Evolutionary conservation across 163 green algal species (phyloP).

Genomic region (Scenedesmus sp.): DNA sequence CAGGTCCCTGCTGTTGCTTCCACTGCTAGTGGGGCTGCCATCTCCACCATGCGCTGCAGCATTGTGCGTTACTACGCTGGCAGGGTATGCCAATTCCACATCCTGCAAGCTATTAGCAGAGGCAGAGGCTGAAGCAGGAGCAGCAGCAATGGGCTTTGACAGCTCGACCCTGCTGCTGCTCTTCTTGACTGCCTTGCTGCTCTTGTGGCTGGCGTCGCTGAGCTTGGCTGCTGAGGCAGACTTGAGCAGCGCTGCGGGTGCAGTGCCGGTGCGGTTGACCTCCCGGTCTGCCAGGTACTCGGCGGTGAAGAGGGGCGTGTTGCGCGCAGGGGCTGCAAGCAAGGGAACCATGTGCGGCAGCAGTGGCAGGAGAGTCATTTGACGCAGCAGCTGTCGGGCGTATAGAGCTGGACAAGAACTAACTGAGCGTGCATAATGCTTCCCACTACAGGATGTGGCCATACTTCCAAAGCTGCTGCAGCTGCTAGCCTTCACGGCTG

Average conservation of each 20-base stretch:
- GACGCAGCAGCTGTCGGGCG: no score
- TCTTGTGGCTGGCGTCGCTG: not conserved
- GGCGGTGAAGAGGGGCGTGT: conserved; percentile 28
- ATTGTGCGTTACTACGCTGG: not conserved
- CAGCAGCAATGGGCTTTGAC: not conserved
- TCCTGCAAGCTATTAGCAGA: not conserved
- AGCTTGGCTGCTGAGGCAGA: not conserved
- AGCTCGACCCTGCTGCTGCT: not conserved
- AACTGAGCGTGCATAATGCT: no score
- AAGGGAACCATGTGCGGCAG: not conserved
- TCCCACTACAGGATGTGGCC: no score
- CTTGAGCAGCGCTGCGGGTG: conserved; percentile 8
- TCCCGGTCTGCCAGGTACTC: conserved; percentile 32
- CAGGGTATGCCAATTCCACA: not conserved
- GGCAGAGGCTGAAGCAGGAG: not conserved
- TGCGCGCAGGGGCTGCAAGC: not conserved
- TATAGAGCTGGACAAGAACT: no score
- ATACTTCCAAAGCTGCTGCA: no score
- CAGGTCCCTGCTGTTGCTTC: not conserved
- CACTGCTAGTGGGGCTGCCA: not conserved
- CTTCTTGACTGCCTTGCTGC: not conserved
- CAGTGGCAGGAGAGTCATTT: not conserved
- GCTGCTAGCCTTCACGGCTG: no score
- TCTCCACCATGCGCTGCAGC: not conserved
- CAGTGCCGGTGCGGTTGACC: conserved; percentile 22